Evolutionary conservation across 768 basidiomycete species (phyloP).

Genomic region (Psilocybe cyanescens): DNA sequence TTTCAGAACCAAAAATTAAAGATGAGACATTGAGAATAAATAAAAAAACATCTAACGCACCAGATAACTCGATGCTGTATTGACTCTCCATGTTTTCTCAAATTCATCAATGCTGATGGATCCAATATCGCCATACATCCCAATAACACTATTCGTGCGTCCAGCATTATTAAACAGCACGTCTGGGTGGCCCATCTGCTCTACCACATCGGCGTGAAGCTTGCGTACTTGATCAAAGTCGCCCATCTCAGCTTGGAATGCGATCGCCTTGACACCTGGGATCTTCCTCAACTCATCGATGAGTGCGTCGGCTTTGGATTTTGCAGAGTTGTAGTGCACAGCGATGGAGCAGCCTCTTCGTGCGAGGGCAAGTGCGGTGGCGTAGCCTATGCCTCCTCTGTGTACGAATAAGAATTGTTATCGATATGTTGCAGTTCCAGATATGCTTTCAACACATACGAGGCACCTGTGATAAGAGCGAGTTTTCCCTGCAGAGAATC

Average conservation of each 20-base stretch:
- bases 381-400: slow-evolving; percentile 58
- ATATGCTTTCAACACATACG: slow-evolving; percentile 21
- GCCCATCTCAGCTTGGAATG: slow-evolving; percentile 53
- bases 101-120: slow-evolving; percentile 46
- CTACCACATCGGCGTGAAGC: slow-evolving; percentile 46
- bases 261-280: slow-evolving; percentile 39
- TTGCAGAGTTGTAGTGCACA: slow-evolving; percentile 50
- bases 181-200: slow-evolving; percentile 49
- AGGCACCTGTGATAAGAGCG: slow-evolving; percentile 32
- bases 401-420: not conserved
- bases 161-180: slow-evolving; percentile 59
- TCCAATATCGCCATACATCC: slow-evolving; percentile 48
- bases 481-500: slow-evolving; percentile 24
- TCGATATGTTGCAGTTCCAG: not conserved
- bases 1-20: not conserved
- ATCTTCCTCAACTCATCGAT: slow-evolving; percentile 35
- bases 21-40: not conserved
- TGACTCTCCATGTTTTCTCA: slow-evolving; percentile 50
- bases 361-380: slow-evolving; percentile 51
- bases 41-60: slow-evolving; percentile 29
- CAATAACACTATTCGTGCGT: slow-evolving; percentile 41
- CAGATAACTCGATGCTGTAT: slow-evolving; percentile 49
- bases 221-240: slow-evolving; percentile 48
- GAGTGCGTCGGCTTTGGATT: slow-evolving; percentile 39
- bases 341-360: slow-evolving; percentile 50